A percentile compares a stretch with the other conserved stretches of the same genome.
Conservation (phyloP, 2,329 filamentous ascomycete species). For the Arthrobotrys megalospora region DNA sequence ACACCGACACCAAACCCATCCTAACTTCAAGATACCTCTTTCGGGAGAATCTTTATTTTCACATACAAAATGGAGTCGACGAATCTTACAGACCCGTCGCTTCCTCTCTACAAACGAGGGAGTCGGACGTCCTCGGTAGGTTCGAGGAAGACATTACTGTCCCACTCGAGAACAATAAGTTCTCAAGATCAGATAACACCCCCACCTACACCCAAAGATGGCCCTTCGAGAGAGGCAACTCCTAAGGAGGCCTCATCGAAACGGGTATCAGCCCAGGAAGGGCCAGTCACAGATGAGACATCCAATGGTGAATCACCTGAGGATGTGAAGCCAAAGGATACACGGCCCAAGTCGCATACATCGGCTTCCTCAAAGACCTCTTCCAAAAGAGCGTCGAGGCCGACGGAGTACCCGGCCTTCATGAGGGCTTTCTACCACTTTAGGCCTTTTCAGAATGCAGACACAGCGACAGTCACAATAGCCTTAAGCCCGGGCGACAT, state of each 20-base stretch:
- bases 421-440: conserved; percentile 95
- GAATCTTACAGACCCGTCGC: conserved; percentile 25
- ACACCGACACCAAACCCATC: conserved; percentile 6
- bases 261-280: conserved; percentile 10
- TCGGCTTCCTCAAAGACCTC: conserved; percentile 44
- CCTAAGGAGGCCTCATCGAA: conserved; percentile 33
- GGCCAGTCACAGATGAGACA: not conserved
- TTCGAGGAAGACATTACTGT: conserved; percentile 56
- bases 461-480: conserved; percentile 84
- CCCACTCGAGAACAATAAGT: conserved; percentile 57
- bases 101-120: conserved; percentile 56
- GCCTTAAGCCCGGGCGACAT: conserved; percentile 92
- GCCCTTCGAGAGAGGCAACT: conserved; percentile 44
- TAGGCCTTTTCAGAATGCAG: conserved; percentile 80
- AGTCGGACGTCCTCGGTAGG: conserved; percentile 58
- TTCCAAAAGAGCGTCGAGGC: conserved; percentile 45
- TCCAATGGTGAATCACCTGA: conserved; percentile 31
- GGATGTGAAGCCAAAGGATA: conserved; percentile 7
- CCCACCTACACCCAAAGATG: conserved; percentile 59
- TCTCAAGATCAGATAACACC: conserved; percentile 59
- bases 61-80: conserved; percentile 38
- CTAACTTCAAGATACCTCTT: conserved; percentile 43
- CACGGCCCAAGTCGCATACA: conserved; percentile 50
- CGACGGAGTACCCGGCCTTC: conserved; percentile 71
- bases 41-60: conserved; percentile 44